Evolutionary conservation across 2,329 filamentous ascomycete genomes (phyloP).

Genomic region (Cercospora sesami): DNA sequence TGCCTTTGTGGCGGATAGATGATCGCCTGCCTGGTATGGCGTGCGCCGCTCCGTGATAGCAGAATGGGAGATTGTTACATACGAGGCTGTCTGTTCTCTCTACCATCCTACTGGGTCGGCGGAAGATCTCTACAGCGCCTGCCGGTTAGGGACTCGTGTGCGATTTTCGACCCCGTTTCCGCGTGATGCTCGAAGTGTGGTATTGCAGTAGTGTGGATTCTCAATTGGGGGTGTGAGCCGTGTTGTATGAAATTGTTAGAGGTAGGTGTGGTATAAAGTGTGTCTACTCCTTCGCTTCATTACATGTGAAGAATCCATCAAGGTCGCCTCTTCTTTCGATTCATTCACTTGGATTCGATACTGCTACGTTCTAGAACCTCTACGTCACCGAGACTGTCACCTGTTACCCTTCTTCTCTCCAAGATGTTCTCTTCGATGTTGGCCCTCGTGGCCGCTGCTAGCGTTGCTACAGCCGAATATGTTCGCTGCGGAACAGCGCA

Average conservation of each 20-base stretch:
- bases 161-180: background rate
- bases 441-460: conserved; percentile 16
- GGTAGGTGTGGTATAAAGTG: conserved; percentile 15
- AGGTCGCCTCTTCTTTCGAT: conserved; percentile 1
- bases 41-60: background rate
- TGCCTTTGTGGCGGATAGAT: conserved; percentile 19
- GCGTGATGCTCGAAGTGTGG: background rate
- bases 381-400: background rate
- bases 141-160: conserved; percentile 2
- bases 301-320: conserved; percentile 12
- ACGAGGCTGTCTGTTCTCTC: background rate
- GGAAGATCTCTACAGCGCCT: background rate
- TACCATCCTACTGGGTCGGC: background rate
- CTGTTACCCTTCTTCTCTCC: background rate
- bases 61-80: background rate
- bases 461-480: conserved; percentile 21
- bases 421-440: conserved; percentile 22
- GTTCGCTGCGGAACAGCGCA: conserved; percentile 26
- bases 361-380: background rate
- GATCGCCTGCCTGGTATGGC: conserved; percentile 3
- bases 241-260: background rate
- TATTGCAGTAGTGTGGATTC: background rate
- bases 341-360: conserved; percentile 13
- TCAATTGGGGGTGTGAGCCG: background rate
- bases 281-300: background rate